Percentiles rank a stretch among this genome's conserved stretches.
These are phyloP conservation scores for Trichoderma koningiopsis DNA, from an alignment of 2,329 filamentous ascomycete species.

Conservation along the genomic window DNA sequence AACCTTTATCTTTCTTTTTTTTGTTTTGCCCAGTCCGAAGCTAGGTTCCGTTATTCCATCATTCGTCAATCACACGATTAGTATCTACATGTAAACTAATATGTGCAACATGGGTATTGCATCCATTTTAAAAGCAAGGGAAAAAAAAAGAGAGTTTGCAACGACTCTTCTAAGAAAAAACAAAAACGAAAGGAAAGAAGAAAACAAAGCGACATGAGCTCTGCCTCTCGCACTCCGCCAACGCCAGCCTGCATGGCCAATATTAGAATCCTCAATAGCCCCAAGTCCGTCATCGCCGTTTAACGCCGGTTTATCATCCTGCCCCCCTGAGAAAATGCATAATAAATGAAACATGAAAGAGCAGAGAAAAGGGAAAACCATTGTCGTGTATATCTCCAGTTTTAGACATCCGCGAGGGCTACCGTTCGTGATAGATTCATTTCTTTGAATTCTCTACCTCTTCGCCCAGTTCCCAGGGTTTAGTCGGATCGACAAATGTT, in stretches of 20 bases:
- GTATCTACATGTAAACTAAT: slow-evolving; percentile 13
- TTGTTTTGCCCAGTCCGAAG: slow-evolving; percentile 1
- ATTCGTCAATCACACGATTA: slow-evolving; percentile 14
- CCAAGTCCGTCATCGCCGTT: slow-evolving; percentile 27
- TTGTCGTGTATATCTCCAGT: neutral
- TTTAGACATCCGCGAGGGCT: neutral
- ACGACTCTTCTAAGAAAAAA: neutral
- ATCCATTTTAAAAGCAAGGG: neutral
- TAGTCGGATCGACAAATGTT: slow-evolving; percentile 57
- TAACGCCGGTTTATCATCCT: slow-evolving; percentile 26
- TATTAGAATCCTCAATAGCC: slow-evolving; percentile 13
- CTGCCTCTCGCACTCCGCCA: neutral
- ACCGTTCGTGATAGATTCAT: slow-evolving; percentile 27
- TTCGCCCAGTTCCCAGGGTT: slow-evolving; percentile 55
- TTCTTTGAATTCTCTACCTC: slow-evolving; percentile 50
- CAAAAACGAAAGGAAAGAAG: neutral
- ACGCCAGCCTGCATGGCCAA: slow-evolving; percentile 4
- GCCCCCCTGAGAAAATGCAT: slow-evolving; percentile 15
- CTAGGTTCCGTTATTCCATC: slow-evolving; percentile 4
- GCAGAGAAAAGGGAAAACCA: slow-evolving; percentile 27
- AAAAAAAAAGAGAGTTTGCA: neutral
- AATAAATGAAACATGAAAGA: slow-evolving; percentile 1
- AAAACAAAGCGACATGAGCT: neutral
- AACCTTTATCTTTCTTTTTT: neutral
- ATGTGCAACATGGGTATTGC: slow-evolving; percentile 18